Percentiles rank a stretch among this genome's conserved stretches.
Conservation (phyloP, 164 flowering plant genomes). For the Magnolia sinica region DNA sequence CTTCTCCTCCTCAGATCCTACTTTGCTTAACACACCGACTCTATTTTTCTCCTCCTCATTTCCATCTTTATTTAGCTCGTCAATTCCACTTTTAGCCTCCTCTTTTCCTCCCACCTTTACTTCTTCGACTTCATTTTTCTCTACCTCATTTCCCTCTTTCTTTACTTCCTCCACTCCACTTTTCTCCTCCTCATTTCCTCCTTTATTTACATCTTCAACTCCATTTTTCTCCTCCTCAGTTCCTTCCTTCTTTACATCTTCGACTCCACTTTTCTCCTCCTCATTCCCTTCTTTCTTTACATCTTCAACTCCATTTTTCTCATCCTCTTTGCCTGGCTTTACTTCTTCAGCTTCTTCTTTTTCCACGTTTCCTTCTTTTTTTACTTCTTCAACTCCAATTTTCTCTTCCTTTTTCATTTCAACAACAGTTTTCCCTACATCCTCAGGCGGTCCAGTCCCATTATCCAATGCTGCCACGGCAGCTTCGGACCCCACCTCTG, state of each 20-base stretch:
- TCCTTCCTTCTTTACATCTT: constrained; percentile 9
- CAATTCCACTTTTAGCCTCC: background rate
- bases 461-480: background rate
- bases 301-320: background rate
- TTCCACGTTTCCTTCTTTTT: constrained; percentile 7
- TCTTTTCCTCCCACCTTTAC: background rate
- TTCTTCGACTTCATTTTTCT: background rate
- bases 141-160: background rate
- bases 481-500: constrained; percentile 14
- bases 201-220: background rate
- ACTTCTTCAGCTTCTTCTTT: background rate
- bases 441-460: constrained; percentile 11
- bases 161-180: background rate
- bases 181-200: constrained; percentile 5
- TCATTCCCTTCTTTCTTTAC: background rate
- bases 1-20: constrained; percentile 1
- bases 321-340: constrained; percentile 2
- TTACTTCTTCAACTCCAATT: background rate
- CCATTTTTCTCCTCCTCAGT: background rate
- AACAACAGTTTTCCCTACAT: background rate
- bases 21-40: no score
- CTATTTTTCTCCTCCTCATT: constrained; percentile 5
- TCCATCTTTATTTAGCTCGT: background rate
- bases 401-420: constrained; percentile 7
- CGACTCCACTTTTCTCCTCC: background rate